A percentile compares a stretch with the other conserved stretches of the same genome.
Evolutionary conservation across 352 stramenopile species (phyloP).

Genomic region (Phytophthora europaea): DNA sequence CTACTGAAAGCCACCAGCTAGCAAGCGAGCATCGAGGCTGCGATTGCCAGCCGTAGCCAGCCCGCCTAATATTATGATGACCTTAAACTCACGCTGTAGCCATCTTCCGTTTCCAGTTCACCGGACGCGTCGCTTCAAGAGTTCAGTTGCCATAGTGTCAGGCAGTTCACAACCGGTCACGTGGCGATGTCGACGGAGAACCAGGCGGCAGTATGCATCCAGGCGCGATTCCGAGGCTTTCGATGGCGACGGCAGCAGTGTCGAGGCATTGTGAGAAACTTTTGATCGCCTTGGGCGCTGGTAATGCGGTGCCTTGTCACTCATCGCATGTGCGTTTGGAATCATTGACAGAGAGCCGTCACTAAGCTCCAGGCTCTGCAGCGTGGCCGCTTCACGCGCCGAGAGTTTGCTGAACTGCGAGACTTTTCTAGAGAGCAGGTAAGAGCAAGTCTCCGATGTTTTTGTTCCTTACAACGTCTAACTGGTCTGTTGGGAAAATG

Average conservation of each 20-base stretch:
- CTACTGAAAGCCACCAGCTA: conserved; percentile 23
- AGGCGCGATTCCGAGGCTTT: conserved; percentile 60
- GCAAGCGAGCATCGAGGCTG: conserved; percentile 23
- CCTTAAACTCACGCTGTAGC: conserved; percentile 12
- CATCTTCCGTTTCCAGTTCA: conserved; percentile 16
- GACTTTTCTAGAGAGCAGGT: conserved; percentile 65
- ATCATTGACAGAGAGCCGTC: conserved; percentile 49
- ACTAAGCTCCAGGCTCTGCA: conserved; percentile 67
- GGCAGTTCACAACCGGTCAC: neutral
- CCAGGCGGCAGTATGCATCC: conserved; percentile 61
- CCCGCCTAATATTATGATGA: conserved; percentile 45
- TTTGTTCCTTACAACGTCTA: neutral
- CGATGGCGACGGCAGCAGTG: conserved; percentile 43
- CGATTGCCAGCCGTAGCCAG: conserved; percentile 33
- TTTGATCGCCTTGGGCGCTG: conserved; percentile 9
- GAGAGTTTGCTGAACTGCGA: conserved; percentile 59
- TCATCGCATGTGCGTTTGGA: conserved; percentile 1
- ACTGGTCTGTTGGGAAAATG: neutral
- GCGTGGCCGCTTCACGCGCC: conserved; percentile 63
- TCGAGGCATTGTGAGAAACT: conserved; percentile 44
- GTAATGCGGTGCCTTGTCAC: neutral
- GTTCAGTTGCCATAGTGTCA: conserved; percentile 8
- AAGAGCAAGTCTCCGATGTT: conserved; percentile 15
- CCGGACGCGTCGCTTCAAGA: conserved; percentile 33
- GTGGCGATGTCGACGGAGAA: conserved; percentile 28